These are phyloP conservation scores for Ophiocordyceps camponoti-leonardi DNA, from an alignment of 2,329 filamentous ascomycete genomes.

Conservation along the genomic window DNA sequence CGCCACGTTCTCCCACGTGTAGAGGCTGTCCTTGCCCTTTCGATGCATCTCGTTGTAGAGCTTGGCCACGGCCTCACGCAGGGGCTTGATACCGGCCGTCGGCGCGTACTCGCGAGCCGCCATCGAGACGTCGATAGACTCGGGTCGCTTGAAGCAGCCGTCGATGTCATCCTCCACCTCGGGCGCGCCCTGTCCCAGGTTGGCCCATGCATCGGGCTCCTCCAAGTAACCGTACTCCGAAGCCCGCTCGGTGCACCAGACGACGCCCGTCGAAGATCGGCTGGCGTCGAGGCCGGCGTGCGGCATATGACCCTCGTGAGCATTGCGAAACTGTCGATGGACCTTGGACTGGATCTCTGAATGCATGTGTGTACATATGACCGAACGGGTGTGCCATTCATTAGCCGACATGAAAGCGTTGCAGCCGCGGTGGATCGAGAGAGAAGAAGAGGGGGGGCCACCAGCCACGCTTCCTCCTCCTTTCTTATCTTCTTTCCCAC, in stretches of 20 bases:
- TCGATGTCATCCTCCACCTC: conserved; percentile 88
- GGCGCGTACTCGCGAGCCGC: conserved; percentile 80
- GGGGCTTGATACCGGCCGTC: conserved; percentile 81
- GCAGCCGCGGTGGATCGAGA: conserved; percentile 1
- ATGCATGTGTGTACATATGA: background rate
- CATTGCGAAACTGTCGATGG: conserved; percentile 75
- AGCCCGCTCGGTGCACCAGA: conserved; percentile 82
- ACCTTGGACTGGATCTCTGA: conserved; percentile 68
- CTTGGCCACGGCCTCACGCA: conserved; percentile 75
- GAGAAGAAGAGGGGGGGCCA: no score
- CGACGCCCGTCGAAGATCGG: conserved; percentile 79
- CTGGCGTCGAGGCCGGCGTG: conserved; percentile 83
- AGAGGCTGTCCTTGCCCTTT: conserved; percentile 71
- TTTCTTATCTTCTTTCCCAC: background rate
- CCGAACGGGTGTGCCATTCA: no score
- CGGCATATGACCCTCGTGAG: conserved; percentile 78
- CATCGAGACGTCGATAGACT: conserved; percentile 59
- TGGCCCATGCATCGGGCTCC: conserved; percentile 71
- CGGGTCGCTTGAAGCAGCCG: conserved; percentile 72
- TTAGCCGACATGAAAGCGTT: background rate
- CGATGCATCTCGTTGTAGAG: conserved; percentile 91
- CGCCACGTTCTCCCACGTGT: conserved; percentile 94
- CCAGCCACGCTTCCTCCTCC: no score
- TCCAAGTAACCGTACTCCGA: conserved; percentile 79
- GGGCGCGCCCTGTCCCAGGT: conserved; percentile 83